Percentiles rank a stretch among this genome's conserved stretches.
Conservation (phyloP, 2,329 filamentous ascomycete species). For the Calonectria leucothoes region DNA sequence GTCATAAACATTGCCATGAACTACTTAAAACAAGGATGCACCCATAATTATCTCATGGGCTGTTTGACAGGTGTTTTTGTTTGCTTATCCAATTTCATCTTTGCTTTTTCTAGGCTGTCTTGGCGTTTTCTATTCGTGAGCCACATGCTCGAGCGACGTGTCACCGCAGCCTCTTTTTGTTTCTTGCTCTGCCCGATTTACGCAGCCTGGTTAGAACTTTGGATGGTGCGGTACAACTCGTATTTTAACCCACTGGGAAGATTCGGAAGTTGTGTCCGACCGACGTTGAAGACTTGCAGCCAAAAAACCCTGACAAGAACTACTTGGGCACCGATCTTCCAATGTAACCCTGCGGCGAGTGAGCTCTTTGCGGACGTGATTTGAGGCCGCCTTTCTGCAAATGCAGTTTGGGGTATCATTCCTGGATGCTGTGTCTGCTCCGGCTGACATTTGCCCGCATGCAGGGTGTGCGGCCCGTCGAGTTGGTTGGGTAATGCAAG, state of each 20-base stretch:
- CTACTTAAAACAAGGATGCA: not conserved
- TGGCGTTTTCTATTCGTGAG: not conserved
- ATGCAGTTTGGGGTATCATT: conserved; percentile 3
- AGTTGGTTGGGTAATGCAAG: conserved; percentile 14
- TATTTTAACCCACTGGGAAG: not conserved
- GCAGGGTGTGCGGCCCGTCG: not conserved
- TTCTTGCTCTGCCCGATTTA: not conserved
- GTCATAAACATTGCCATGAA: not conserved
- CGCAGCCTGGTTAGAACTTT: not conserved
- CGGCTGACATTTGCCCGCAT: conserved; percentile 9
- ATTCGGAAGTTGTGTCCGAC: not conserved
- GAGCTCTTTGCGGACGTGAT: not conserved
- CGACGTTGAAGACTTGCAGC: not conserved
- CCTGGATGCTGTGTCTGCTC: not conserved
- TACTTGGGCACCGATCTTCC: conserved; percentile 15
- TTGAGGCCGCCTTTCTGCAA: not conserved
- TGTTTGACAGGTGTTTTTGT: not conserved
- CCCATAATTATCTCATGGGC: not conserved
- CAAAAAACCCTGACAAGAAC: not conserved
- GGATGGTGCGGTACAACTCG: not conserved
- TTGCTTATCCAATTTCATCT: not conserved
- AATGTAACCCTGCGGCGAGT: conserved; percentile 10
- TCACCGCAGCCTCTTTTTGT: not conserved
- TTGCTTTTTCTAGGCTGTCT: not conserved
- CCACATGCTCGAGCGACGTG: not conserved